phyloP scores from a whole-genome alignment of 2,329 filamentous ascomycete genomes.

The Monosporascus sp. region DNA sequence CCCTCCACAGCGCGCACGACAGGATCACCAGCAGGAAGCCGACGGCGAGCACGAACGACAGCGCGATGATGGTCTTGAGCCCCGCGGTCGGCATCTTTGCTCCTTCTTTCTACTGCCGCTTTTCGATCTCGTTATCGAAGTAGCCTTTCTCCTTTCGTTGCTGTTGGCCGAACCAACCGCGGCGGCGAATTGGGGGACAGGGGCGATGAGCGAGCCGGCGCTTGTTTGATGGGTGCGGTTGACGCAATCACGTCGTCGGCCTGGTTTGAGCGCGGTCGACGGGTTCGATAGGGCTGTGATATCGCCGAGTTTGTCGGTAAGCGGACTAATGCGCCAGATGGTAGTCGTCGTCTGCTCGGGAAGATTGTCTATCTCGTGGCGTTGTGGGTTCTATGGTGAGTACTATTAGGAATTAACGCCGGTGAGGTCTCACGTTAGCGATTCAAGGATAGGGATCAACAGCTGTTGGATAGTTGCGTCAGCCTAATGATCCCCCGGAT shows the following conservation, averaged over 20 bases:
- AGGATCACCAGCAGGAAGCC: constrained; percentile 99
- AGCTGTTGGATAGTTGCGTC: not conserved
- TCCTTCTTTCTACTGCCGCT: not conserved
- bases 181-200: not conserved
- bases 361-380: too few species aligned
- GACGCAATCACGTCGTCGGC: too few species aligned
- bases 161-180: not conserved
- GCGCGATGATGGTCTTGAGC: constrained; percentile 97
- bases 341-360: too few species aligned
- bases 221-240: too few species aligned
- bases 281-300: not conserved
- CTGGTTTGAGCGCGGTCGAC: not conserved
- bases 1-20: constrained; percentile 89
- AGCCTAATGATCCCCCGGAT: not conserved
- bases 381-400: not conserved
- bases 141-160: not conserved
- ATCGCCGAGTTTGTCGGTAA: not conserved
- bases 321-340: too few species aligned
- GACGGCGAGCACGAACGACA: constrained; percentile 97
- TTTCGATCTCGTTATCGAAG: not conserved
- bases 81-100: constrained; percentile 68
- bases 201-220: too few species aligned
- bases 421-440: not conserved
- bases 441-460: too few species aligned
- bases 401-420: not conserved